Percentiles rank a stretch among this genome's conserved stretches.
Evolutionary conservation across 352 stramenopile genomes (phyloP).

Genomic region (Phytophthora hibernalis): DNA sequence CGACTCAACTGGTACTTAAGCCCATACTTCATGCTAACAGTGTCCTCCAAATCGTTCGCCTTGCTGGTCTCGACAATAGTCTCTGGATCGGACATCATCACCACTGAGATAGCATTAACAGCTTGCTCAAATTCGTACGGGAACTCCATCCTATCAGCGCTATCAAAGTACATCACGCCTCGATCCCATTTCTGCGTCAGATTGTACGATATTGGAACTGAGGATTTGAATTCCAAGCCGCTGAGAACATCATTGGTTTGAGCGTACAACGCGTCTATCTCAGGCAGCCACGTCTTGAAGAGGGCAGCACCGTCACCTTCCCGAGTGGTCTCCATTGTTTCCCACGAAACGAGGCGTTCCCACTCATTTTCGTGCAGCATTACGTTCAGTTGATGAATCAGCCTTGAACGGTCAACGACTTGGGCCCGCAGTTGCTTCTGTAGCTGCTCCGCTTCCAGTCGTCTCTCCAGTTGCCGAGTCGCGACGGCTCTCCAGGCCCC

Average conservation of each 20-base stretch:
- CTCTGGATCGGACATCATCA: constrained; percentile 17
- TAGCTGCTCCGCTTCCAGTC: constrained; percentile 15
- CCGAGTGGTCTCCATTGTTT: neutral
- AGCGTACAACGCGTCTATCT: constrained; percentile 11
- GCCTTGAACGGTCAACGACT: constrained; percentile 4
- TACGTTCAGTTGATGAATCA: constrained; percentile 18
- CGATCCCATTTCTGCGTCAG: constrained; percentile 10
- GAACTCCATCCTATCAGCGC: constrained; percentile 19
- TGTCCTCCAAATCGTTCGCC: constrained; percentile 14
- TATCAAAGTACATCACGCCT: constrained; percentile 26
- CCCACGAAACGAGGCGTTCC: neutral
- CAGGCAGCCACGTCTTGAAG: constrained; percentile 5
- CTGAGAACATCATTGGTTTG: constrained; percentile 19
- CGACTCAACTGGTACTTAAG: constrained; percentile 15
- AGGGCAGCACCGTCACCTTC: neutral
- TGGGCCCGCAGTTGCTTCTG: constrained; percentile 12
- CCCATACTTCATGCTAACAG: constrained; percentile 34
- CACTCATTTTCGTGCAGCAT: constrained; percentile 4
- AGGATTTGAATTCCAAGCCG: constrained; percentile 8
- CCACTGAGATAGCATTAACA: constrained; percentile 3
- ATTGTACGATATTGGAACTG: constrained; percentile 3
- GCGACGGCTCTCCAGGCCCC: constrained; percentile 24
- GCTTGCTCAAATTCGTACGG: constrained; percentile 17
- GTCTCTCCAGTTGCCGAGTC: constrained; percentile 19
- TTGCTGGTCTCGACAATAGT: neutral